A percentile compares a stretch with the other conserved stretches of the same genome.
phyloP scores from a whole-genome alignment of 345 rosid species.

The Salix exigua region DNA sequence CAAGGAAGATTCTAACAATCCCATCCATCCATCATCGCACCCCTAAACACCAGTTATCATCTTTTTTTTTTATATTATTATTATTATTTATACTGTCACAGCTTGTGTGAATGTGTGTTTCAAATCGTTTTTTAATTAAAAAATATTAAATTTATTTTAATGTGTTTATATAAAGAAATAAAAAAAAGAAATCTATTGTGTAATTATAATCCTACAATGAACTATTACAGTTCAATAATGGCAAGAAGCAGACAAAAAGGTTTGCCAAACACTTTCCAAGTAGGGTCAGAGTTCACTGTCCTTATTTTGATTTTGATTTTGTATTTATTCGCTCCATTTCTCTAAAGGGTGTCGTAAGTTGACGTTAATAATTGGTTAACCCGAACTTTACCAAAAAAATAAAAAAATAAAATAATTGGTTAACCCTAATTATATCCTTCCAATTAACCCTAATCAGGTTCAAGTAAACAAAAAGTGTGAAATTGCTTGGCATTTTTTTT shows the following conservation, averaged over 20 bases:
- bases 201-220: neutral
- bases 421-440: too few relatives aligned
- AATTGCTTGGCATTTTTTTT: too few relatives aligned
- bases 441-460: too few relatives aligned
- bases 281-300: constrained; percentile 17
- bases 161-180: too few relatives aligned
- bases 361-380: neutral
- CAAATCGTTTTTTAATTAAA: too few relatives aligned
- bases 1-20: neutral
- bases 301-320: neutral
- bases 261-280: neutral
- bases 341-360: neutral
- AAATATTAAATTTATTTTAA: too few relatives aligned
- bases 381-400: too few relatives aligned
- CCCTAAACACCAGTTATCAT: neutral
- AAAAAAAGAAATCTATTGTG: too few relatives aligned
- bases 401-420: too few relatives aligned
- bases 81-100: too few relatives aligned
- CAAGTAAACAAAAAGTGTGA: too few relatives aligned
- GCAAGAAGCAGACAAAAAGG: neutral
- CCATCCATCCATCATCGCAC: neutral
- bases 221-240: neutral
- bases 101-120: too few relatives aligned
- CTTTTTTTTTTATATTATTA: neutral
- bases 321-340: neutral